Conservation (phyloP, 2,329 filamentous ascomycete species). For the Neonectria ditissima region DNA sequence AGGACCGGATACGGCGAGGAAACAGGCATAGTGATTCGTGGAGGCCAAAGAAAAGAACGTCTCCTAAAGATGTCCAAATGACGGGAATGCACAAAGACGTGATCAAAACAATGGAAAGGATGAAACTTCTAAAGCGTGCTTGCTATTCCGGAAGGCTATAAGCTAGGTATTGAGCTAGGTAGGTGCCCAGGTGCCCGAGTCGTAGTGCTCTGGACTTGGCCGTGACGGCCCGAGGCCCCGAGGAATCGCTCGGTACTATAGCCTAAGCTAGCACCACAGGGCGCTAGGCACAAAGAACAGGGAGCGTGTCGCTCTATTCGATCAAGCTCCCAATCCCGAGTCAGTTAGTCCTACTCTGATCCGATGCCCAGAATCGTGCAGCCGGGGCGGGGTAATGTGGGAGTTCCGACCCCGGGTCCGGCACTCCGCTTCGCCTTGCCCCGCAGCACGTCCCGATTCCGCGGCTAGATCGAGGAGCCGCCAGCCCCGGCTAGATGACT, state of each 20-base stretch:
- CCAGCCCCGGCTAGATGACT: slow-evolving; percentile 27
- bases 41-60: neutral
- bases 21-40: slow-evolving; percentile 53
- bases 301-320: neutral
- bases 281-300: neutral
- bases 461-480: slow-evolving; percentile 16
- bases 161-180: neutral
- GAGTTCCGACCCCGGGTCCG: neutral
- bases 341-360: neutral
- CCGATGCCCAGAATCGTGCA: neutral
- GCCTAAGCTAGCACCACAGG: neutral
- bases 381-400: slow-evolving; percentile 24
- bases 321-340: neutral
- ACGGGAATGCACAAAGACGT: neutral
- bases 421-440: slow-evolving; percentile 1
- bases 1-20: slow-evolving; percentile 56
- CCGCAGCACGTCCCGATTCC: slow-evolving; percentile 22
- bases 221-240: slow-evolving; percentile 23
- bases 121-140: neutral
- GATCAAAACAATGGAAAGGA: neutral
- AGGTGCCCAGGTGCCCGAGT: neutral
- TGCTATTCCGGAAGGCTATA: neutral
- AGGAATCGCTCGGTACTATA: slow-evolving; percentile 18
- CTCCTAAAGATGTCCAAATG: neutral
- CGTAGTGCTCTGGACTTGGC: neutral